Evolutionary conservation across 768 basidiomycete genomes (phyloP).

Genomic region (Punctularia strigosozonata): DNA sequence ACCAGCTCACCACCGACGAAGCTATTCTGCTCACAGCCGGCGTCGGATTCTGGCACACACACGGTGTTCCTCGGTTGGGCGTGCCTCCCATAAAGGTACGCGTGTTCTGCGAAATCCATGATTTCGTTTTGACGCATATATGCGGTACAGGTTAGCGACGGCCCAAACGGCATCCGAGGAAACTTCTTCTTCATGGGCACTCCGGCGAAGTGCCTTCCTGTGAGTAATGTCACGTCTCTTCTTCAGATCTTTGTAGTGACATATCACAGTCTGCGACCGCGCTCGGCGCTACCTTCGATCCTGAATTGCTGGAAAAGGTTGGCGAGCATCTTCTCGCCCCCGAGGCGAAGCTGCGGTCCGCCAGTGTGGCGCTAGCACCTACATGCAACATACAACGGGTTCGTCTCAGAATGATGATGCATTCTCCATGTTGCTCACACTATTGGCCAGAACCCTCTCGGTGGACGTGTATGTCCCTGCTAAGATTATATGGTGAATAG

Average conservation of each 20-base stretch:
- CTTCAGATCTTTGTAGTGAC: neutral
- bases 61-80: constrained; percentile 48
- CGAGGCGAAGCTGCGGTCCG: constrained; percentile 61
- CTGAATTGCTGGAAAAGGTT: constrained; percentile 46
- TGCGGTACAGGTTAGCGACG: constrained; percentile 51
- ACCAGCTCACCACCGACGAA: constrained; percentile 62
- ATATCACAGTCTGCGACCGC: constrained; percentile 47
- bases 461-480: constrained; percentile 38
- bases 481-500: constrained; percentile 1
- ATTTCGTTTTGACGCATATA: neutral
- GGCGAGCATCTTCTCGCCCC: constrained; percentile 54
- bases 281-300: constrained; percentile 66
- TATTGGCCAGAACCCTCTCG: constrained; percentile 45
- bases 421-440: neutral
- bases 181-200: constrained; percentile 75
- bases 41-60: constrained; percentile 71
- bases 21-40: constrained; percentile 63
- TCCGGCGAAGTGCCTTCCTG: constrained; percentile 69
- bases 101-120: constrained; percentile 1
- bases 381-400: constrained; percentile 81
- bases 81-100: constrained; percentile 60
- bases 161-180: constrained; percentile 68
- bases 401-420: constrained; percentile 9
- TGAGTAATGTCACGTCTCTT: constrained; percentile 17
- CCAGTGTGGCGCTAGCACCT: constrained; percentile 63